phyloP scores from a whole-genome alignment of 73 alveolate species.

The Tetrahymena elliotti region DNA sequence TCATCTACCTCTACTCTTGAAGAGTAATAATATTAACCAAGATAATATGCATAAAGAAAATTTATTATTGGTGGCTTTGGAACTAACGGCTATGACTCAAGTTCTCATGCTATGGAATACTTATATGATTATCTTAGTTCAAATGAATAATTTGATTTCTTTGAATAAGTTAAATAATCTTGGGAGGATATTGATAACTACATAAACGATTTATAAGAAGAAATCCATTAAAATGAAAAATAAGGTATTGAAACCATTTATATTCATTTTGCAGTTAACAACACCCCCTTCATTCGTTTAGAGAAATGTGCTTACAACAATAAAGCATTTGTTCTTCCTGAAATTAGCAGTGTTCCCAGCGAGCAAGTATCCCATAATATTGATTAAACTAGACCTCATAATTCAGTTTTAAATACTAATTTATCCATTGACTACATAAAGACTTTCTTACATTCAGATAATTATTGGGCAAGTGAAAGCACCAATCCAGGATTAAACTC shows the following conservation, averaged over 20 bases:
- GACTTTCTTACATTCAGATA: background rate
- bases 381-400: background rate
- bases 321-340: background rate
- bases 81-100: background rate
- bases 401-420: background rate
- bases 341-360: background rate
- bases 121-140: background rate
- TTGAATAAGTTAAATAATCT: background rate
- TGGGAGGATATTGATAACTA: background rate
- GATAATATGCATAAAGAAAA: background rate
- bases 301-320: background rate
- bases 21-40: background rate
- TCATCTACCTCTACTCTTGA: background rate
- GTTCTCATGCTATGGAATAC: background rate
- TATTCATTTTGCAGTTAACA: background rate
- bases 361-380: background rate
- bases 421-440: background rate
- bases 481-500: background rate
- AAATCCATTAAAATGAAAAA: background rate
- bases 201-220: background rate
- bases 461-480: background rate
- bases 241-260: background rate
- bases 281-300: background rate
- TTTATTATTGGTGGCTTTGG: background rate
- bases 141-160: background rate